Conservation (phyloP, 768 basidiomycete species). For the Mrakia hoshinonis region DNA sequence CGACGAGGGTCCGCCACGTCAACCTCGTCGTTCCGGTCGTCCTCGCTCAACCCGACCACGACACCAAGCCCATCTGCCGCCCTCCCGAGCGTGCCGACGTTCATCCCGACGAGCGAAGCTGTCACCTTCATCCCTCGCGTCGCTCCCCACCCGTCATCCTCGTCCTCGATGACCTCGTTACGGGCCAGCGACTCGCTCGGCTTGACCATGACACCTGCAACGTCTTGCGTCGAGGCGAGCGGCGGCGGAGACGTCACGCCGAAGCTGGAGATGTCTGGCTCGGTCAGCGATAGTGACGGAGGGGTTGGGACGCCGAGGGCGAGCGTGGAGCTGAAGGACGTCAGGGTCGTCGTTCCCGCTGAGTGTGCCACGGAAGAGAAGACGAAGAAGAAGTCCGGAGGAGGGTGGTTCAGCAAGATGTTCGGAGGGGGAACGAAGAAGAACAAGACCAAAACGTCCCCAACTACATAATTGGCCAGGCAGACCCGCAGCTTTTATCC, state of each 20-base stretch:
- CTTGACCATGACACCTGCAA: background rate
- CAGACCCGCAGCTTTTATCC: too few relatives aligned
- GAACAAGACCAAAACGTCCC: too few relatives aligned
- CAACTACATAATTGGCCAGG: too few relatives aligned
- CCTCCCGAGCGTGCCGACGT: background rate
- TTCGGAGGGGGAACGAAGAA: background rate
- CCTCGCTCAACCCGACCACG: background rate
- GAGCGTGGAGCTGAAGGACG: background rate
- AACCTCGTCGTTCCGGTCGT: background rate
- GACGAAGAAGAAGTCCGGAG: too few relatives aligned
- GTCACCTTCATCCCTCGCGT: conserved; percentile 3
- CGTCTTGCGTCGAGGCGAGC: background rate
- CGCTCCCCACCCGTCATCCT: background rate
- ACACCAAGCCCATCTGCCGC: background rate
- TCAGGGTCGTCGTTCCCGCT: background rate
- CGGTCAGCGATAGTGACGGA: background rate
- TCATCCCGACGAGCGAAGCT: background rate
- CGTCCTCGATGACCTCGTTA: background rate
- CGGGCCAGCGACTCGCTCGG: background rate
- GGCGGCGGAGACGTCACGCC: background rate
- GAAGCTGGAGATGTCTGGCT: background rate
- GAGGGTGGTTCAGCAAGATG: too few relatives aligned
- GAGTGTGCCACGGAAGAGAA: too few relatives aligned
- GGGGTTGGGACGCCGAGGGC: background rate
- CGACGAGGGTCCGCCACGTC: background rate